A percentile compares a stretch with the other conserved stretches of the same genome.
phyloP scores from a whole-genome alignment of 2,329 filamentous ascomycete species.

The Claviceps sorghi region DNA sequence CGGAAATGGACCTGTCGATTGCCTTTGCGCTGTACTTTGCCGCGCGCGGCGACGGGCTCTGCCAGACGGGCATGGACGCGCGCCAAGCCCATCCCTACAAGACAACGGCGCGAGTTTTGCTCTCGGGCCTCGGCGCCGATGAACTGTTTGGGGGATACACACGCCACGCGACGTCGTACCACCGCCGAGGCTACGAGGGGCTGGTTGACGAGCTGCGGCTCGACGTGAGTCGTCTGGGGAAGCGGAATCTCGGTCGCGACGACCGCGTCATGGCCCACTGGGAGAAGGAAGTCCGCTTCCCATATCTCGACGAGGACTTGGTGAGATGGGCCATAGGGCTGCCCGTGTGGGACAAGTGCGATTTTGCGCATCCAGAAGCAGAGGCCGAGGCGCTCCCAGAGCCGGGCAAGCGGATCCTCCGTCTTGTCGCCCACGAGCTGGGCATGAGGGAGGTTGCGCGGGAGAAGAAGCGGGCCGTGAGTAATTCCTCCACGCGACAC shows the following conservation, averaged over 20 bases:
- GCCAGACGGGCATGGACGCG: slow-evolving; percentile 17
- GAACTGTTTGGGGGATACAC: slow-evolving; percentile 92
- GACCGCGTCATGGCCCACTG: slow-evolving; percentile 84
- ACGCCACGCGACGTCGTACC: slow-evolving; percentile 66
- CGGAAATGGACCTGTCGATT: slow-evolving; percentile 97
- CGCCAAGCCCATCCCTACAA: slow-evolving; percentile 32
- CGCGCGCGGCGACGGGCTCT: slow-evolving; percentile 52
- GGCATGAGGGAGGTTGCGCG: slow-evolving; percentile 56
- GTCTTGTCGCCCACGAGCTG: slow-evolving; percentile 60
- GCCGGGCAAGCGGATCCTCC: slow-evolving; percentile 65
- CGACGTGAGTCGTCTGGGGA: slow-evolving; percentile 72
- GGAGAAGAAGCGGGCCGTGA: slow-evolving; percentile 58
- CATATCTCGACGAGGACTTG: slow-evolving; percentile 76
- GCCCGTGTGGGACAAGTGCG: slow-evolving; percentile 75
- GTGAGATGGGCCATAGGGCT: slow-evolving; percentile 63
- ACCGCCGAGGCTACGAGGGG: slow-evolving; percentile 50
- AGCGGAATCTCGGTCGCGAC: slow-evolving; percentile 88
- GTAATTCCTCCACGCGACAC: neutral
- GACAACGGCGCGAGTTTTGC: slow-evolving; percentile 64
- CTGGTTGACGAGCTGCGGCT: slow-evolving; percentile 71
- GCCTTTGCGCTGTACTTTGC: slow-evolving; percentile 91
- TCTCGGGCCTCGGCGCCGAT: slow-evolving; percentile 89
- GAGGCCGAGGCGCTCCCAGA: slow-evolving; percentile 28
- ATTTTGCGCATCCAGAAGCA: slow-evolving; percentile 46
- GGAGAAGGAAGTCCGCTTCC: slow-evolving; percentile 78